A percentile compares a stretch with the other conserved stretches of the same genome.
phyloP scores from a whole-genome alignment of 2,329 filamentous ascomycete genomes.

The Clonostachys solani region DNA sequence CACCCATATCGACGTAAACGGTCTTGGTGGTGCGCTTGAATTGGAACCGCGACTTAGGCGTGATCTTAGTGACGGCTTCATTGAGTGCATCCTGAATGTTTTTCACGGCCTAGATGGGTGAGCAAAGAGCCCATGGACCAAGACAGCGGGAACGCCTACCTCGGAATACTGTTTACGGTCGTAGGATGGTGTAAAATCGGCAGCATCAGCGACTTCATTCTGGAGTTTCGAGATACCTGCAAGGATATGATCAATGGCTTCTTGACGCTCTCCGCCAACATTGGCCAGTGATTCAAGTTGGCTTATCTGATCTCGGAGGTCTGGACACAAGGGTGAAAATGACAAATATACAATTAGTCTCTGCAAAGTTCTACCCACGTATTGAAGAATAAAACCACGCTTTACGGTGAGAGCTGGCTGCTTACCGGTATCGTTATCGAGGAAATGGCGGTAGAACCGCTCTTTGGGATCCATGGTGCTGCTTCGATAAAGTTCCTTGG shows the following conservation, averaged over 20 bases:
- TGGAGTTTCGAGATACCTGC: constrained; percentile 77
- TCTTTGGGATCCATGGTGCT: constrained; percentile 52
- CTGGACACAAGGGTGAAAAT: constrained; percentile 32
- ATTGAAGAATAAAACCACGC: neutral
- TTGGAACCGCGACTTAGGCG: constrained; percentile 76
- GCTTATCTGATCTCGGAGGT: constrained; percentile 71
- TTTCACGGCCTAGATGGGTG: constrained; percentile 59
- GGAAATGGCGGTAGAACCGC: constrained; percentile 81
- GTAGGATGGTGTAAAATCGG: constrained; percentile 79
- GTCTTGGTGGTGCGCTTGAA: constrained; percentile 52
- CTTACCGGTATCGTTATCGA: constrained; percentile 67
- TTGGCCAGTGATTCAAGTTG: constrained; percentile 58
- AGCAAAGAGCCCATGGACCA: neutral
- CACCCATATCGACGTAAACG: constrained; percentile 35
- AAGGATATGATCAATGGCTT: constrained; percentile 77
- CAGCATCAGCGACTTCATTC: constrained; percentile 79
- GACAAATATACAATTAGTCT: constrained; percentile 2
- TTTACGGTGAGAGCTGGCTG: neutral
- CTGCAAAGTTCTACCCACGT: neutral
- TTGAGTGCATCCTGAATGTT: constrained; percentile 74
- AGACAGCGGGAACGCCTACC: constrained; percentile 35
- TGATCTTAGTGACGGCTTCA: constrained; percentile 60
- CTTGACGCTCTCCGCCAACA: constrained; percentile 68
- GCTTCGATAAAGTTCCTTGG: constrained; percentile 10
- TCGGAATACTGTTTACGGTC: constrained; percentile 84